Percentiles rank a stretch among this genome's conserved stretches.
Evolutionary conservation across 129 eudicot genomes (phyloP).

Genomic region (Ambrosia artemisiifolia): DNA sequence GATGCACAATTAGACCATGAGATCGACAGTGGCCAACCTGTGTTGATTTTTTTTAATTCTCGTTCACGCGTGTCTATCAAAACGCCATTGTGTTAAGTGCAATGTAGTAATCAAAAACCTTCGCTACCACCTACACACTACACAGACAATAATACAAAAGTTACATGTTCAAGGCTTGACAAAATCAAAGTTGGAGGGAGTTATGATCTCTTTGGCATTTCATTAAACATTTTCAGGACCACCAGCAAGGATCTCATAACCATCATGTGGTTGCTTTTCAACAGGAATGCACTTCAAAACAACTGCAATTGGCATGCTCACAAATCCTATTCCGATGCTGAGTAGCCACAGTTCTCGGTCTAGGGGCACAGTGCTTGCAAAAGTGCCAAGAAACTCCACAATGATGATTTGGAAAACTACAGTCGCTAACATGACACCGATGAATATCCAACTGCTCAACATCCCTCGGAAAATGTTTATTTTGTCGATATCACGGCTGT

Average conservation of each 20-base stretch:
- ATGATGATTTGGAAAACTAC: slow-evolving; percentile 73
- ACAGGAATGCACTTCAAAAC: slow-evolving; percentile 85
- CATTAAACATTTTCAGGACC: slow-evolving; percentile 37
- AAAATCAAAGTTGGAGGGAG: neutral
- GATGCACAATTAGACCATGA: no score
- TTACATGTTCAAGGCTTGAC: neutral
- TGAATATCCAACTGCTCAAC: slow-evolving; percentile 71
- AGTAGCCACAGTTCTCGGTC: slow-evolving; percentile 72
- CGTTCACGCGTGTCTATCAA: no score
- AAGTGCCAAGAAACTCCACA: slow-evolving; percentile 81
- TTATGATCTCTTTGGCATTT: neutral
- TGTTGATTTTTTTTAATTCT: no score
- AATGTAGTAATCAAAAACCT: neutral
- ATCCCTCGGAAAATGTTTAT: slow-evolving; percentile 67
- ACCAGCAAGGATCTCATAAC: slow-evolving; percentile 41
- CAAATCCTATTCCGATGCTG: slow-evolving; percentile 54
- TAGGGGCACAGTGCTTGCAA: slow-evolving; percentile 88
- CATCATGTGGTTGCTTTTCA: slow-evolving; percentile 49
- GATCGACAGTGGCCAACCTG: no score
- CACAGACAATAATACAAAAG: neutral
- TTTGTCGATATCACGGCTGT: slow-evolving; percentile 86
- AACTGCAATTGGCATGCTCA: slow-evolving; percentile 73
- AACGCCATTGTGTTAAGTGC: neutral
- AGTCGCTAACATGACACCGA: slow-evolving; percentile 55
- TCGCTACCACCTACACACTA: neutral